Conservation (phyloP, 2,329 filamentous ascomycete genomes). For the Neocatenulostroma microsporum region DNA sequence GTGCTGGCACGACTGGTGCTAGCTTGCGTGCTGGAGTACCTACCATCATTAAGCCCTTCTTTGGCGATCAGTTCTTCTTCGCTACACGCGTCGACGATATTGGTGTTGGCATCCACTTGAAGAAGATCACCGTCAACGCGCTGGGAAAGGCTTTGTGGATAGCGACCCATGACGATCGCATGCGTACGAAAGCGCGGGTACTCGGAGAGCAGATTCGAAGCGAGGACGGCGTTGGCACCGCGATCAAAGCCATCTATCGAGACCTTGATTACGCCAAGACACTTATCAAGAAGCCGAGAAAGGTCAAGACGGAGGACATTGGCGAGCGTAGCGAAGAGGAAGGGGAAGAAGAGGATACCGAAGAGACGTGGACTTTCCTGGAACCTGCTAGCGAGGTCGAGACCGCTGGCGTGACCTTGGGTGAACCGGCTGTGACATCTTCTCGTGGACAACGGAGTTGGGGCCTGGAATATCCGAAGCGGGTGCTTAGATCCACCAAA, state of each 20-base stretch:
- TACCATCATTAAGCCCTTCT: conserved; percentile 93
- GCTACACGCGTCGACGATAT: conserved; percentile 83
- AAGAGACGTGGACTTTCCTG: conserved; percentile 69
- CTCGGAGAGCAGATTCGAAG: conserved; percentile 81
- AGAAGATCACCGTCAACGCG: conserved; percentile 77
- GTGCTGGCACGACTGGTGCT: conserved; percentile 88
- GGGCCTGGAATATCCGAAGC: too few relatives aligned
- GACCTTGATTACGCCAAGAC: conserved; percentile 88
- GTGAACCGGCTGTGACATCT: too few relatives aligned
- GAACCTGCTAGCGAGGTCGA: conserved; percentile 51
- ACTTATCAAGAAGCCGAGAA: conserved; percentile 61
- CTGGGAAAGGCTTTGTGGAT: conserved; percentile 87
- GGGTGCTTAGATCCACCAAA: background rate
- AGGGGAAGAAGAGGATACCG: conserved; percentile 18
- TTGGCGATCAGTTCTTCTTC: conserved; percentile 97
- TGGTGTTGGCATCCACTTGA: conserved; percentile 82
- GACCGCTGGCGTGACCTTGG: conserved; percentile 1
- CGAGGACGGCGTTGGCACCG: conserved; percentile 84
- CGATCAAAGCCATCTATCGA: conserved; percentile 87
- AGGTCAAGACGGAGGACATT: conserved; percentile 17
- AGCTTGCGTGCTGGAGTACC: conserved; percentile 85
- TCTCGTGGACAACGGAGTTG: background rate
- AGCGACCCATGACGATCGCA: conserved; percentile 78
- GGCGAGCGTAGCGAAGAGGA: conserved; percentile 13
- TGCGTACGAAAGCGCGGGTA: conserved; percentile 77